Evolutionary conservation across 306 rosid species (phyloP).

Genomic region (Prunus davidiana): DNA sequence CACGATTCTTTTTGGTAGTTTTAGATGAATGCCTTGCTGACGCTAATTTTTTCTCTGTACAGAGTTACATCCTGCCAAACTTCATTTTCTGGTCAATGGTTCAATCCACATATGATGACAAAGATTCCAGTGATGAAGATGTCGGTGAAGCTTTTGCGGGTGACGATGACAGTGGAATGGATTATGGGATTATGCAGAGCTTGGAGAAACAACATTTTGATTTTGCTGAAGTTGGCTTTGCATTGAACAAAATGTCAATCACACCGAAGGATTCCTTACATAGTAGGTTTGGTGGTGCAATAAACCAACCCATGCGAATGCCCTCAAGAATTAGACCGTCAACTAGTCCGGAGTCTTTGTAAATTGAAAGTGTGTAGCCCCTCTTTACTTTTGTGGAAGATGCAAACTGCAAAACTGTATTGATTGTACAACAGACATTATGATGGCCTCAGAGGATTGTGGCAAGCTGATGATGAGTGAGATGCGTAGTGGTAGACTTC

Average conservation of each 20-base stretch:
- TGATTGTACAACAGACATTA: slow-evolving; percentile 6
- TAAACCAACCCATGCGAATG: slow-evolving; percentile 26
- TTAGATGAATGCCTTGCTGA: slow-evolving; percentile 14
- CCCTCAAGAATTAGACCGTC: slow-evolving; percentile 62
- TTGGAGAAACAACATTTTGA: slow-evolving; percentile 31
- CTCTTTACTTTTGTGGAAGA: background rate
- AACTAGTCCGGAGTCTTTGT: slow-evolving; percentile 51
- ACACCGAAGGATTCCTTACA: slow-evolving; percentile 45
- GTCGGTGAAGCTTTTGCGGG: slow-evolving; percentile 7
- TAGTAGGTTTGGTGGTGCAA: slow-evolving; percentile 5
- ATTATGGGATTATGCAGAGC: slow-evolving; percentile 33
- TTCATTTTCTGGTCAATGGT: slow-evolving; percentile 81
- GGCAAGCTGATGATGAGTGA: background rate
- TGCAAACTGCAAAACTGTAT: background rate
- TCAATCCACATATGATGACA: slow-evolving; percentile 45
- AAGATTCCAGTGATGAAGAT: slow-evolving; percentile 44
- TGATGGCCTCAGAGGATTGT: background rate
- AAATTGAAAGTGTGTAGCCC: background rate
- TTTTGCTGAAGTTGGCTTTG: slow-evolving; percentile 35
- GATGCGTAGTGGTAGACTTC: background rate
- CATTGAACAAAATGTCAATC: slow-evolving; percentile 61
- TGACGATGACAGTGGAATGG: slow-evolving; percentile 27
- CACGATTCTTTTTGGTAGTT: background rate
- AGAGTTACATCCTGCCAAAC: slow-evolving; percentile 58
- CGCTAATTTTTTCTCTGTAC: slow-evolving; percentile 4